These are phyloP conservation scores for Chlorencoelia australis DNA, from an alignment of 2,329 filamentous ascomycete genomes.

Conservation along the genomic window DNA sequence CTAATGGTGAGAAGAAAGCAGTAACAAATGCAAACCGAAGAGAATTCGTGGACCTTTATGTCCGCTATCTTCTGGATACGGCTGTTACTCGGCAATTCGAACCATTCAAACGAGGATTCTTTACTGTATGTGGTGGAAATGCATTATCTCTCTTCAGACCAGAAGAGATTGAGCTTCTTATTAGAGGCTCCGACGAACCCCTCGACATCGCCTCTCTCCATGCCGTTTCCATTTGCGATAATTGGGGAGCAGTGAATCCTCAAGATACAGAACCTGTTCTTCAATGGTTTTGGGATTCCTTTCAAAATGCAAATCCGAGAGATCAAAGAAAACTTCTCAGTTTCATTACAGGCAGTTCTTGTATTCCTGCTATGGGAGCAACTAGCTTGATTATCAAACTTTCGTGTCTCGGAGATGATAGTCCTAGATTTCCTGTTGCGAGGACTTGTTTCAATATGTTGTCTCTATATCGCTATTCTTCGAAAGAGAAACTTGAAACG, in stretches of 20 bases:
- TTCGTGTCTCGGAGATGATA: constrained; percentile 64
- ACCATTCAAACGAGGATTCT: constrained; percentile 90
- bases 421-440: constrained; percentile 68
- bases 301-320: constrained; percentile 51
- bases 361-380: constrained; percentile 80
- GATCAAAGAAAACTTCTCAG: constrained; percentile 71
- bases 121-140: constrained; percentile 82
- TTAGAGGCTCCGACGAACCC: constrained; percentile 74
- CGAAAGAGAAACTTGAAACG: constrained; percentile 54
- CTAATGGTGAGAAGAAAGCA: constrained; percentile 59
- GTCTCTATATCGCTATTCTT: constrained; percentile 62
- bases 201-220: constrained; percentile 69
- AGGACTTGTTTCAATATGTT: constrained; percentile 87
- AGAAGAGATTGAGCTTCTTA: constrained; percentile 82
- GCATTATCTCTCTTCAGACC: constrained; percentile 79
- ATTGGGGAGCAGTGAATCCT: constrained; percentile 54
- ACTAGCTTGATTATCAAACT: constrained; percentile 70
- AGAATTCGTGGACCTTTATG: constrained; percentile 80
- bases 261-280: constrained; percentile 56
- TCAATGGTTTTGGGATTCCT: constrained; percentile 82
- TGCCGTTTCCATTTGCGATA: constrained; percentile 72
- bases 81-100: constrained; percentile 77
- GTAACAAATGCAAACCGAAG: constrained; percentile 78
- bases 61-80: constrained; percentile 69
- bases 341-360: constrained; percentile 85